Conservation (phyloP, 2,329 filamentous ascomycete genomes). For the Blumeriella jaapii region DNA sequence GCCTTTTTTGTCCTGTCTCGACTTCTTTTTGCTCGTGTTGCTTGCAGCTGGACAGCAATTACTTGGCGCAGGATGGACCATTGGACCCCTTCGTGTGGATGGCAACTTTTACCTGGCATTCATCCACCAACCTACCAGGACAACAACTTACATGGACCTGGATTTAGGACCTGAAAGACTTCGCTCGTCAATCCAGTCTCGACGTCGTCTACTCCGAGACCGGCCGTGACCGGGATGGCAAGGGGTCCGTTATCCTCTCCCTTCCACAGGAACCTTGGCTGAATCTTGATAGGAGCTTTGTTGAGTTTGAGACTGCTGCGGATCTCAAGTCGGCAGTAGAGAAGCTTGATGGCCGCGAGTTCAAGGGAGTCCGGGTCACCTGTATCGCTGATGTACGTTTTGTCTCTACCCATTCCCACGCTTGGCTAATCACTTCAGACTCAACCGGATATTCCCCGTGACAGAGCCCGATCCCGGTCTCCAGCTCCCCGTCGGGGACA, state of each 20-base stretch:
- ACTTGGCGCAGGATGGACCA: conserved; percentile 20
- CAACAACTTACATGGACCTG: conserved; percentile 68
- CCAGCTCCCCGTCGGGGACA: conserved; percentile 57
- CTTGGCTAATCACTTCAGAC: conserved; percentile 40
- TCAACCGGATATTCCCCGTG: conserved; percentile 61
- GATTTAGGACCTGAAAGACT: conserved; percentile 98
- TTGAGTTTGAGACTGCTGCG: conserved; percentile 89
- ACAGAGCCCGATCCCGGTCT: conserved; percentile 70
- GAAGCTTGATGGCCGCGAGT: conserved; percentile 86
- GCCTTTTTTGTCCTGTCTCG: conserved; percentile 26
- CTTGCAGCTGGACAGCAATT: conserved; percentile 22
- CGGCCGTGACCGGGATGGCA: conserved; percentile 78
- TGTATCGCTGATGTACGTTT: conserved; percentile 74
- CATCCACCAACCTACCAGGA: conserved; percentile 25
- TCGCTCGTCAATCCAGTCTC: conserved; percentile 89
- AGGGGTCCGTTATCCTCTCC: conserved; percentile 56
- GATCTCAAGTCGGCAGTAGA: conserved; percentile 87
- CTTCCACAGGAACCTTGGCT: conserved; percentile 6
- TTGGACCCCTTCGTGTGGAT: conserved; percentile 24
- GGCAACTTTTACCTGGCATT: conserved; percentile 24
- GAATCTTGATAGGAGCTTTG: conserved; percentile 52
- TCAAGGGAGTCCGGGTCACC: conserved; percentile 78
- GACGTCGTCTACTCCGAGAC: conserved; percentile 98
- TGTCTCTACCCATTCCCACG: conserved; percentile 11
- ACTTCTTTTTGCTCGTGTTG: conserved; percentile 24